phyloP scores from a whole-genome alignment of 495 filamentous ascomycete genomes.

The Penicillium salamii region DNA sequence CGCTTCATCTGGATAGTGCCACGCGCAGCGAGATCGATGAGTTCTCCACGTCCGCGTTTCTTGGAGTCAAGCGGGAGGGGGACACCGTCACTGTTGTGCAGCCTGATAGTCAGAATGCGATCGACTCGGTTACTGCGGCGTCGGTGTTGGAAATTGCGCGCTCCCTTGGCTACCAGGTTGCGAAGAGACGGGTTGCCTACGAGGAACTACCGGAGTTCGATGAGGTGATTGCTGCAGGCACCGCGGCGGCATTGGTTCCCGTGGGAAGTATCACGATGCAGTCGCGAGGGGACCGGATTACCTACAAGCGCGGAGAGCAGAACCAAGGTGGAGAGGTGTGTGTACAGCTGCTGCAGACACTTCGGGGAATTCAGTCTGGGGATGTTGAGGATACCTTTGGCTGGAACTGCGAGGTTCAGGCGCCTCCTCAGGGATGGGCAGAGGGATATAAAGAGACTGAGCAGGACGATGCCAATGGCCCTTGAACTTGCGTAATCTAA shows the following conservation, averaged over 20 bases:
- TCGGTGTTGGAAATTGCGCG: slow-evolving; percentile 66
- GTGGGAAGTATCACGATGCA: slow-evolving; percentile 81
- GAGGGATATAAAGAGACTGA: slow-evolving; percentile 24
- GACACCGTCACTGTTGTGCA: slow-evolving; percentile 68
- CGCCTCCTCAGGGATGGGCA: slow-evolving; percentile 34
- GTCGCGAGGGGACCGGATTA: slow-evolving; percentile 62
- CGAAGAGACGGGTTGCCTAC: slow-evolving; percentile 55
- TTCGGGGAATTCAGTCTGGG: slow-evolving; percentile 84
- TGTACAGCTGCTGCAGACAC: slow-evolving; percentile 63
- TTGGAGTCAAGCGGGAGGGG: slow-evolving; percentile 60
- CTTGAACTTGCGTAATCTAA: too few relatives aligned
- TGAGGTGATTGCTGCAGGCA: slow-evolving; percentile 90
- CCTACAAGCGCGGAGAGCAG: slow-evolving; percentile 56
- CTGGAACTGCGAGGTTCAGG: slow-evolving; percentile 54
- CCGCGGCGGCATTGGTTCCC: slow-evolving; percentile 87
- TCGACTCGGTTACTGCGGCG: slow-evolving; percentile 76
- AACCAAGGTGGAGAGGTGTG: slow-evolving; percentile 73
- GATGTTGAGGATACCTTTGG: slow-evolving; percentile 70
- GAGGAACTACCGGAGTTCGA: slow-evolving; percentile 72
- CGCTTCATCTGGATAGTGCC: slow-evolving; percentile 80
- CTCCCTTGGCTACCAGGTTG: slow-evolving; percentile 65
- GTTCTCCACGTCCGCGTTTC: slow-evolving; percentile 84
- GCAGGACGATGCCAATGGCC: slow-evolving; percentile 27
- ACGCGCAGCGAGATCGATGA: slow-evolving; percentile 80
- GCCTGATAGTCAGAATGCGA: slow-evolving; percentile 77